Conservation (phyloP, 306 rosid species). For the Acacia confusa region DNA sequence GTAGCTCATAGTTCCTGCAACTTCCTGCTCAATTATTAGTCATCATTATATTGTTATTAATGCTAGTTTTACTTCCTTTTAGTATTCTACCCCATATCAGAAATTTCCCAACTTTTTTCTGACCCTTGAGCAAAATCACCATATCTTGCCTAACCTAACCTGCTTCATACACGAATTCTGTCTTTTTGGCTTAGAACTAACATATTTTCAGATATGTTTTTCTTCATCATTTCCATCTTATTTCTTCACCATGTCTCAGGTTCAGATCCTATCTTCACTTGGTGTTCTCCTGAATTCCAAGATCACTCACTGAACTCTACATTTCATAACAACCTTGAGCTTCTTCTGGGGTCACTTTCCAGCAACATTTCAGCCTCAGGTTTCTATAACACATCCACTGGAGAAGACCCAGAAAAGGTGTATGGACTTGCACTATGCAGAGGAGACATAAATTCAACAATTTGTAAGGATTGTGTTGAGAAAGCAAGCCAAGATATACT, state of each 20-base stretch:
- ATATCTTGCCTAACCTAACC: not conserved
- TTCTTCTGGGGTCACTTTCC: slow-evolving; percentile 43
- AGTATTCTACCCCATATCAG: not conserved
- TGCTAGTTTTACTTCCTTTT: not conserved
- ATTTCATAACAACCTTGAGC: slow-evolving; percentile 48
- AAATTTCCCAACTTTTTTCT: not conserved
- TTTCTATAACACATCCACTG: slow-evolving; percentile 31
- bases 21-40: not conserved
- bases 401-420: slow-evolving; percentile 33
- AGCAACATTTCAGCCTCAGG: slow-evolving; percentile 40
- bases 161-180: not conserved
- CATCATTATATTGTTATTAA: not conserved
- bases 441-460: slow-evolving; percentile 55
- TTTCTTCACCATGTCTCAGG: slow-evolving; percentile 17
- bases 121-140: not conserved
- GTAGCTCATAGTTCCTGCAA: not conserved
- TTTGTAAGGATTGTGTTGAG: slow-evolving; percentile 47
- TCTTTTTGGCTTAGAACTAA: slow-evolving; percentile 10
- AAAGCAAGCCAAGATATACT: slow-evolving; percentile 49
- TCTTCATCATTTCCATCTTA: slow-evolving; percentile 30
- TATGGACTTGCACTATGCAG: slow-evolving; percentile 66
- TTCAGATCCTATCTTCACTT: slow-evolving; percentile 35
- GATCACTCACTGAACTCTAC: slow-evolving; percentile 30
- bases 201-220: slow-evolving; percentile 22
- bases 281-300: slow-evolving; percentile 40